Base-by-base conservation (phyloP, 73 alveolate genomes). In the Paramecium tetraurelia region DNA sequence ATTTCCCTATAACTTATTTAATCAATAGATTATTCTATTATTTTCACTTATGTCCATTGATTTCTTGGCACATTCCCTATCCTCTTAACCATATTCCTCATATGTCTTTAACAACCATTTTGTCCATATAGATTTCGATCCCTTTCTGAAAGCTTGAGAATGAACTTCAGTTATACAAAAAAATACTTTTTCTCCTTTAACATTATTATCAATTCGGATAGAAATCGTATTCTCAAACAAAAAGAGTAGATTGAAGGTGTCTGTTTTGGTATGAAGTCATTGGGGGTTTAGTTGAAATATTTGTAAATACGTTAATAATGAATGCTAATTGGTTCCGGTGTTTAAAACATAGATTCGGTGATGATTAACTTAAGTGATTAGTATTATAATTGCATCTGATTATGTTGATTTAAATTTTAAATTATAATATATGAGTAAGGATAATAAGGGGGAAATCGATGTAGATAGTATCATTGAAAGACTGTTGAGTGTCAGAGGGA, bases 401-500 rank as follows among this genome's bases (percentile, higher is more conserved):
- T 63, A 63, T 63, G 7, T 27, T 63, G 84, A 63, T 63, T 63
- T 31, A 63, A 63, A 31, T 72, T 72, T 72, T 72, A 36, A 36
- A 68, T 20, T 68, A 68, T 36, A 35, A 72, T 72, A 72, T 21
- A 72, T 72, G 86, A 72, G 59, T 8, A 72, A 72, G 68, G 86
- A 72, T 38, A 72, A 72, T 12, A 35, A 72, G 31, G 86, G 86
- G 24, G 94, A 89, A 21, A 71, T 96, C 24, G 99, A 97, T 89
- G 97, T 97, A 21, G 99, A 97, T 70, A 94, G 83, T 59, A 95
- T 97, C 85, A 96, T 97, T 48, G 97, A 95, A 87, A 97, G 96
- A 87, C 96, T 97, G 16, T 92, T 97, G 40, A 96, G 93, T 95
- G 99, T 97, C 50, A 97, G 97, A 96, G 98, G 97, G 75, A 92